Evolutionary conservation across 495 filamentous ascomycete genomes (phyloP), one percentile per base, ranked within the genome.

Genomic region (Oleoguttula mirabilis): DNA sequence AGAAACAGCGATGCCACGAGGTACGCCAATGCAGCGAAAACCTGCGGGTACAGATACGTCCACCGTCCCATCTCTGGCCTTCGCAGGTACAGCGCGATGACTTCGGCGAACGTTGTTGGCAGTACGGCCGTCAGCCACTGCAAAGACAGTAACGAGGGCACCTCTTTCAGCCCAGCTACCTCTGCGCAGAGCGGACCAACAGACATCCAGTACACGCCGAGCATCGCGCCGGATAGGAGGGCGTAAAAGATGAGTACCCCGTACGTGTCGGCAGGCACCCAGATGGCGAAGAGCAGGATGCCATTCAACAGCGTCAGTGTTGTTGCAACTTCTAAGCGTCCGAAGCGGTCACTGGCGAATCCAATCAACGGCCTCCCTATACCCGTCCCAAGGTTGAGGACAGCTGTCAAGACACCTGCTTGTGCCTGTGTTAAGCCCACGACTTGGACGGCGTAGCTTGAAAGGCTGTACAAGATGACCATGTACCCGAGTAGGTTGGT

Each of bases 161-260:
- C 64, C 32, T 83, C 65, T 49, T 70, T 66, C 10, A 92, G 55
- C 2, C 81, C 83, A 25, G 87, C 75, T 19, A 88, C 77, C 55
- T 92, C 84, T 0, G 80, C 78, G 16, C 75, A 69, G 7, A 92
- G 75, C 0, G 84, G 84, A 2, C 67, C 76, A 15, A 82, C 64
- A 4, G 73, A 75, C 41, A 43, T 75, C 80, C 81, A 86, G 49
- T 80, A 82, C 0, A 73, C 75, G 17, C 82, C 83, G 3, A 77
- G 66, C 11, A 84, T 74, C 8, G 65, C 67, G 4, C 83, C 82
- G 11, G 69, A 64, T 8, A 44, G 17, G 7, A 47, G 11, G 7
- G 35, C 10, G 27, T 6, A 39, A 6, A 47, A 40, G 12, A 39
- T 4, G 3, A 47, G 25, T 6, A 84, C 69, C 1, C 73, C 73